Evolutionary conservation across 768 basidiomycete species (phyloP), one percentile per base, ranked within the genome.

Genomic region (Tricholoma bakamatsutake): DNA sequence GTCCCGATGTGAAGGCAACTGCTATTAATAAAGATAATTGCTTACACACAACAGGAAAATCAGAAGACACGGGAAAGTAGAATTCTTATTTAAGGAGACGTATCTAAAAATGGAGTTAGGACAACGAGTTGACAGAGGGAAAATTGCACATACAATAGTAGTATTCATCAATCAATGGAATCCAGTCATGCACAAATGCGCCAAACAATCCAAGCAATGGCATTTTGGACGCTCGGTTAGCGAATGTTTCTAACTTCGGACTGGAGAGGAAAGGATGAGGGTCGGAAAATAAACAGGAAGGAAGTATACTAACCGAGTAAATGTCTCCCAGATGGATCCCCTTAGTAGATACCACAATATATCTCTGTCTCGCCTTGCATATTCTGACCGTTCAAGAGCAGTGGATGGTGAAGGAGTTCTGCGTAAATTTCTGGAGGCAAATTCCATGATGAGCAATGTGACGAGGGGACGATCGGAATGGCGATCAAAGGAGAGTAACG

Each of bases 101-200:
- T 77, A 63, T 77, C 76, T 77, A 42, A 31, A n/a, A 24, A 34
- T 54, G 24, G 31, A 24, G 51, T 42, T 46, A 55, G 33, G 15
- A n/a, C 7, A 8, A 5, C n/a, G 9, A 12, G 17, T 61, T 27
- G 51, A 42, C 7, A 28, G n/a, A n/a, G 45, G 40, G n/a, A 55
- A 52, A 30, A 35, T 28, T n/a, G 24, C 35, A 77, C 91, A 57
- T 65, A 91, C 91, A 93, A 77, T 93, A 93, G 74, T 93, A 86
- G 72, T 93, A 93, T 65, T 90, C 88, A 67, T 93, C 84, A 57
- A 93, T 89, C 66, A 93, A 72, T 17, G 90, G 92, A 59, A 93
- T 83, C 91, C 92, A 93, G 64, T 92, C 90, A 59, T 82, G 85
- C 56, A 90, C 67, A 56, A 93, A 71, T 24, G 84, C 80, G 60